Evolutionary conservation across 306 rosid genomes (phyloP), one percentile per base, ranked within the genome.

Genomic region (Cucurbita pepo): DNA sequence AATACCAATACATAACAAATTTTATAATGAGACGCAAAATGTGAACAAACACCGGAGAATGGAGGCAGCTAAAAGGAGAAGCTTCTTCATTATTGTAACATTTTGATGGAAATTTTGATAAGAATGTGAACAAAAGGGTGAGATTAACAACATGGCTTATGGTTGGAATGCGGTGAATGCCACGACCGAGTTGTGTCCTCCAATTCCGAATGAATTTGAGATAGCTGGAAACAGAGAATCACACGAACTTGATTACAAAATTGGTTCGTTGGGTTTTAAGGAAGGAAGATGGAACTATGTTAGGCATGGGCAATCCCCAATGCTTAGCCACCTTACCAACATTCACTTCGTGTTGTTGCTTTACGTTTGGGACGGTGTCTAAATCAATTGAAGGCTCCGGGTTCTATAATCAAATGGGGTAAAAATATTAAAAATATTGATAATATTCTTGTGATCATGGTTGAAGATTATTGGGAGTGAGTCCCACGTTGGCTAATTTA

Each of bases 141-240:
- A 56, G 80, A 83, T 75, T 57, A 73, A 50, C 3, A 44, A 73
- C 30, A 25, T 1, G 51, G 69, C 73, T 94, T 96, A 94, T 51
- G 96, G 96, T 83, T 78, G 86, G 89, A 91, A 91, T 1, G 95
- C 92, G 57, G 99, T 89, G 75, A 94, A 94, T 57, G 88, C 96
- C 52, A 89, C 99, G 0, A 89, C 99, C 14, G 99, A 94, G 81
- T 94, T 94, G 79, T 94, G 99, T 77, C 99, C 97, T 36, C 99
- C 97, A 48, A 94, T 89, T 81, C 97, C 99, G 36, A 94, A 94
- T 40, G 99, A 94, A 82, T 89, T 94, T 45, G 99, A 91, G 78
- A 94, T 91, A 53, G 87, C 97, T 94, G 91, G 25, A 74, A 79
- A 43, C 44, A 30, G 16, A 50, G 8, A 69, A 19, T 72, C 48